These are phyloP conservation scores for Hanseniaspora taiwanica DNA, from an alignment of 805 yeast species.

Conservation along the genomic window DNA sequence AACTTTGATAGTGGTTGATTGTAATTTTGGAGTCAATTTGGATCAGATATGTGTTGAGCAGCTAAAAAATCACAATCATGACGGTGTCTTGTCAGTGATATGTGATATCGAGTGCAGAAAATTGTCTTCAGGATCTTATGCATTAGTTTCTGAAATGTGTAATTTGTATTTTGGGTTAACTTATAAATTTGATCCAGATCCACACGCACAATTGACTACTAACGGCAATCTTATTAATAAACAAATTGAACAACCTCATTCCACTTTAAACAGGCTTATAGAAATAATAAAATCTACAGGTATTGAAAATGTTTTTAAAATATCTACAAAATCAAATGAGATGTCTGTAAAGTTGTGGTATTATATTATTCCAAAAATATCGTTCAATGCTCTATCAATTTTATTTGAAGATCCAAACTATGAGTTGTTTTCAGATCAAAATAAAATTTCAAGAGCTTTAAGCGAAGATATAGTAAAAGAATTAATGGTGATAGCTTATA, in stretches of 20 bases:
- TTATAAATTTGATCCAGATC: too few species aligned
- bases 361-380: constrained; percentile 18
- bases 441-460: constrained; percentile 10
- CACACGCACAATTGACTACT: too few species aligned
- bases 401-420: constrained; percentile 22
- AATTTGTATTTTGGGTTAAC: constrained; percentile 17
- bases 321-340: constrained; percentile 3
- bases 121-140: constrained; percentile 21
- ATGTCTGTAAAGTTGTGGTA: constrained; percentile 21
- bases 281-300: constrained; percentile 7
- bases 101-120: constrained; percentile 21
- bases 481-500: constrained; percentile 14
- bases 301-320: constrained; percentile 1
- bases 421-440: constrained; percentile 9
- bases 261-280: constrained; percentile 5
- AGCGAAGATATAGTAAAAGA: constrained; percentile 19
- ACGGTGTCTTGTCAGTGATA: constrained; percentile 15
- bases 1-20: constrained; percentile 16
- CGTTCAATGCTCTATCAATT: constrained; percentile 20
- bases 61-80: neutral
- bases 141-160: constrained; percentile 17
- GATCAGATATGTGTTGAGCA: constrained; percentile 11
- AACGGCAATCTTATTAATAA: constrained; percentile 4
- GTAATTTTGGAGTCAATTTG: constrained; percentile 21
- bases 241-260: neutral